Conservation (phyloP, 805 yeast genomes). For the Candida berthetii region DNA sequence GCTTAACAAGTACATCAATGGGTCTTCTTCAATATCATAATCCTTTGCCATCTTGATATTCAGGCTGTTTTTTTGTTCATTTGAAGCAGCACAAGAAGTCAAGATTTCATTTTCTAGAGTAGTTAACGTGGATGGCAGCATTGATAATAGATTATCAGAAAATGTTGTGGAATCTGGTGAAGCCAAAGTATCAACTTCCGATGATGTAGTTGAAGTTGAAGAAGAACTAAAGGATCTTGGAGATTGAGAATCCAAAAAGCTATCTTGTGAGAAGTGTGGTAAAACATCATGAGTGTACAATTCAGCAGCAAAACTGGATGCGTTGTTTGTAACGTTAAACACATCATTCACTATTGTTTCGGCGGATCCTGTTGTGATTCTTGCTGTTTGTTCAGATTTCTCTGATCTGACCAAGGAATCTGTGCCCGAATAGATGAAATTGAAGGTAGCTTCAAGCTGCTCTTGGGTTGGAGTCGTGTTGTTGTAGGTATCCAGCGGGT, state of each 20-base stretch:
- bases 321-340: not conserved
- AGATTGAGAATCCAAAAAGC: not conserved
- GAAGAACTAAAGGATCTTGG: not conserved
- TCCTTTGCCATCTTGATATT: not conserved
- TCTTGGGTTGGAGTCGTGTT: not conserved
- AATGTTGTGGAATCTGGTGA: not conserved
- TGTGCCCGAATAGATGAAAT: slow-evolving; percentile 1
- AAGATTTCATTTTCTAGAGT: not conserved
- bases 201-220: not conserved
- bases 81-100: not conserved
- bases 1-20: slow-evolving; percentile 13
- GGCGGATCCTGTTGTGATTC: not conserved
- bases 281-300: too few species aligned
- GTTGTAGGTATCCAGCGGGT: not conserved
- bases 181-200: not conserved
- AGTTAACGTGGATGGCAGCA: not conserved
- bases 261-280: not conserved
- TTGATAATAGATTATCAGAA: not conserved
- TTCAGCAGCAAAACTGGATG: not conserved
- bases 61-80: not conserved
- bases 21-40: slow-evolving; percentile 9
- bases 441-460: not conserved
- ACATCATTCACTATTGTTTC: not conserved
- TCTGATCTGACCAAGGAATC: not conserved
- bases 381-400: not conserved